These are phyloP conservation scores for Halophytophthora polymorphica DNA, from an alignment of 352 stramenopile species.

Conservation along the genomic window DNA sequence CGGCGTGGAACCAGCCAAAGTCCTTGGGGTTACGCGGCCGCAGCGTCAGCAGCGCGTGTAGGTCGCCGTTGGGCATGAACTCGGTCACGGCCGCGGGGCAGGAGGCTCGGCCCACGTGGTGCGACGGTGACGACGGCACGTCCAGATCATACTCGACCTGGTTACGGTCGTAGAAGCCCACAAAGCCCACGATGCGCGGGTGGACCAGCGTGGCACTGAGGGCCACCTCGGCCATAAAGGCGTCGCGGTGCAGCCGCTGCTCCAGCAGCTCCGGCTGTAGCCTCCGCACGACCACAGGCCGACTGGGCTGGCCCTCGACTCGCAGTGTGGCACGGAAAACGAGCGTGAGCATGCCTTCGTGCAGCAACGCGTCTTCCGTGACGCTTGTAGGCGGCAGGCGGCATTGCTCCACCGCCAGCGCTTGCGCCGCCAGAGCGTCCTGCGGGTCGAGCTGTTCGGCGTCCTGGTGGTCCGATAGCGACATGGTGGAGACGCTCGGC, in stretches of 20 bases:
- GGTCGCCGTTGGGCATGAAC: conserved; percentile 40
- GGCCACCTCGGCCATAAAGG: conserved; percentile 37
- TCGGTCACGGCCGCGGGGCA: conserved; percentile 40
- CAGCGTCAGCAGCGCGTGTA: conserved; percentile 32
- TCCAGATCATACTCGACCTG: conserved; percentile 21
- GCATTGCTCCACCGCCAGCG: conserved; percentile 23
- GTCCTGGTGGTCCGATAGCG: conserved; percentile 9
- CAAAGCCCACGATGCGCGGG: conserved; percentile 32
- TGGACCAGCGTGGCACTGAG: conserved; percentile 27
- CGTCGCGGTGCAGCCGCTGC: conserved; percentile 21
- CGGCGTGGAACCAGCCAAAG: conserved; percentile 34
- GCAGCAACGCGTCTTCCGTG: conserved; percentile 21
- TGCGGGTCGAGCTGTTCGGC: conserved; percentile 19
- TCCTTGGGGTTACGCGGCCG: conserved; percentile 20
- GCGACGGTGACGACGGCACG: conserved; percentile 16
- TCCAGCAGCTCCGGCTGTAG: conserved; percentile 18
- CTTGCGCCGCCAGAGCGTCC: conserved; percentile 14
- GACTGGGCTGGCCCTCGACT: conserved; percentile 21
- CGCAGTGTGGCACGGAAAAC: conserved; percentile 24
- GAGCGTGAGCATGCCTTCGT: conserved; percentile 30
- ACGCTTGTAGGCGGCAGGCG: conserved; percentile 23
- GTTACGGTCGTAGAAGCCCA: conserved; percentile 31
- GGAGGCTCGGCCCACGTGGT: conserved; percentile 5
- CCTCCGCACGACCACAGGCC: conserved; percentile 23
- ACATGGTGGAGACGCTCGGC: conserved; percentile 9